Conservation (phyloP, 768 basidiomycete genomes). For the Clitopilus passeckerianus region DNA sequence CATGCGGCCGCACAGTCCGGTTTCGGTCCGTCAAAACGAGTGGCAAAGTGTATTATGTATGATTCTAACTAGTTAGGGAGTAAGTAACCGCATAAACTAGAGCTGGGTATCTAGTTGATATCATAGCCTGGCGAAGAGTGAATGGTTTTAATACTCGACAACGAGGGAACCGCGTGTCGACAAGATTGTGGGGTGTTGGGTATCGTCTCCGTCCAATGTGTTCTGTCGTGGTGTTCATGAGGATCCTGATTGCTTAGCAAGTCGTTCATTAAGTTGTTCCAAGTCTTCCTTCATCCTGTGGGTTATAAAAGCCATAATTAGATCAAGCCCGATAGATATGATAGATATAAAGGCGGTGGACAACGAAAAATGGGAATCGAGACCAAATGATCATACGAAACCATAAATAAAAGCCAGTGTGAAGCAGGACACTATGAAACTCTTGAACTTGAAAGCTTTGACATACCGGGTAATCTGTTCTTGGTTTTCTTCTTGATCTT, state of each 20-base stretch:
- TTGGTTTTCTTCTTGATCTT: constrained; percentile 72
- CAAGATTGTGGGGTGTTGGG: neutral
- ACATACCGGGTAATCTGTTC: constrained; percentile 80
- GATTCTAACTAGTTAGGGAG: neutral
- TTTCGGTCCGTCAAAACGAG: neutral
- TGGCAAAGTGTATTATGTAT: neutral
- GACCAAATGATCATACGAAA: constrained; percentile 34
- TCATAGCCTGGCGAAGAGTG: neutral
- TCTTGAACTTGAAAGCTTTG: constrained; percentile 52
- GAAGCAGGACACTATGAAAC: constrained; percentile 45
- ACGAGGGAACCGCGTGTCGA: neutral
- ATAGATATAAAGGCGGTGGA: neutral
- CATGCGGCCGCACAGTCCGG: neutral
- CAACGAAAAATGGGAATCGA: neutral
- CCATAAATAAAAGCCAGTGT: constrained; percentile 54
- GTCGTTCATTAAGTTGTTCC: constrained; percentile 39
- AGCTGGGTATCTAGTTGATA: neutral
- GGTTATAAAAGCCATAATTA: neutral
- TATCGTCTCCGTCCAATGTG: neutral
- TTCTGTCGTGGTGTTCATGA: constrained; percentile 11
- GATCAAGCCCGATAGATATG: neutral
- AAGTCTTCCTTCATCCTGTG: constrained; percentile 69
- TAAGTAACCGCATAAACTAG: neutral
- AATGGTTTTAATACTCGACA: neutral
- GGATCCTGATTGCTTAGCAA: constrained; percentile 25